Conservation (phyloP, 257 asterid genomes). For the Solanum chmielewskii region DNA sequence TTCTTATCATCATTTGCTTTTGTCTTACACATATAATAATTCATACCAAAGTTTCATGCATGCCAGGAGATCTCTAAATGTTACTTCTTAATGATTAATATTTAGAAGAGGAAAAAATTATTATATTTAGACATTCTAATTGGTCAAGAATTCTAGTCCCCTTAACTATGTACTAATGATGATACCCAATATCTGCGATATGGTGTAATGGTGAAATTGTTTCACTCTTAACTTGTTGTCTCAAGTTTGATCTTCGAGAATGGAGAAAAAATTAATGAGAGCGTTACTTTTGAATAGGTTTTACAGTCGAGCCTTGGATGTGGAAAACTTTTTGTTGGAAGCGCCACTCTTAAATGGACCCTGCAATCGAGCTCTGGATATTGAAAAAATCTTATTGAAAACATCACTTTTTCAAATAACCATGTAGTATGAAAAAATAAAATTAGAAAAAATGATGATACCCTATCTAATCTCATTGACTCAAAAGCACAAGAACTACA, state of each 20-base stretch:
- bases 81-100: background rate
- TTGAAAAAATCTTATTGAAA: fast-evolving
- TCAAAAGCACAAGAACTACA: background rate
- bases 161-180: background rate
- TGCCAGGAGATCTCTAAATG: background rate
- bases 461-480: background rate
- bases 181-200: background rate
- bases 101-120: background rate
- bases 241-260: fast-evolving
- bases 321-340: background rate
- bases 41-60: background rate
- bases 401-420: background rate
- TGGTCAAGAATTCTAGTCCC: background rate
- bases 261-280: fast-evolving
- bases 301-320: no score
- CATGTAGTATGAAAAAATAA: no score
- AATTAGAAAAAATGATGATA: background rate
- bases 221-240: fast-evolving
- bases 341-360: fast-evolving
- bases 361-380: fast-evolving
- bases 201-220: fast-evolving
- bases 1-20: background rate
- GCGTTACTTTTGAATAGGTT: fast-evolving
- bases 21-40: background rate
- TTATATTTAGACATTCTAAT: background rate